Conservation (phyloP, 768 basidiomycete genomes). For the Mrakia hoshinonis region DNA sequence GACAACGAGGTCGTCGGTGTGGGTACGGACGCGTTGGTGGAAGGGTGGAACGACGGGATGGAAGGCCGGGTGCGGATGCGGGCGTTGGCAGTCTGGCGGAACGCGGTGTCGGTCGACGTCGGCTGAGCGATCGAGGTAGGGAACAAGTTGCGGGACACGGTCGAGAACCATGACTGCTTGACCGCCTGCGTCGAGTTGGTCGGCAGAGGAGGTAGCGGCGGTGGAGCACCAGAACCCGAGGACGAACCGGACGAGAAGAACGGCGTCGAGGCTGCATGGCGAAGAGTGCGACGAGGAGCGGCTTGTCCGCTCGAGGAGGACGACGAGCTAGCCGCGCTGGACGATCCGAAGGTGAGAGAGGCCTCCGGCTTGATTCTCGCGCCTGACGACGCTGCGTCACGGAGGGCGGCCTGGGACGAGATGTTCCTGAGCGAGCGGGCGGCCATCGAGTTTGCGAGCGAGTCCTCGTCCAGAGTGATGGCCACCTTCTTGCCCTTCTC, state of each 20-base stretch:
- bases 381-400: neutral
- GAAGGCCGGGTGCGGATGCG: neutral
- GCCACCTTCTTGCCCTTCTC: conserved; percentile 2
- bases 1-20: neutral
- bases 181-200: neutral
- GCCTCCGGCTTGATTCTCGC: neutral
- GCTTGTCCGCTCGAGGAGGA: neutral
- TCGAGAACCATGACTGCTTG: conserved; percentile 4
- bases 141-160: conserved; percentile 2
- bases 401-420: neutral
- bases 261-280: neutral
- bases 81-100: neutral
- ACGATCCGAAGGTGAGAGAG: neutral
- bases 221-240: neutral
- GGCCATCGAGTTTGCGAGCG: neutral
- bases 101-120: neutral
- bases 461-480: neutral
- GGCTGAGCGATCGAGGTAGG: neutral
- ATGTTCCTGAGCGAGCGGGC: neutral
- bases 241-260: neutral
- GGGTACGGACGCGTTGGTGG: neutral
- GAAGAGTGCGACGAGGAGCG: neutral
- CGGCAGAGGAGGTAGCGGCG: neutral
- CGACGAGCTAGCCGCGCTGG: neutral
- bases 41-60: neutral